Conservation (phyloP, 164 flowering plant genomes). For the Echeveria elegans region DNA sequence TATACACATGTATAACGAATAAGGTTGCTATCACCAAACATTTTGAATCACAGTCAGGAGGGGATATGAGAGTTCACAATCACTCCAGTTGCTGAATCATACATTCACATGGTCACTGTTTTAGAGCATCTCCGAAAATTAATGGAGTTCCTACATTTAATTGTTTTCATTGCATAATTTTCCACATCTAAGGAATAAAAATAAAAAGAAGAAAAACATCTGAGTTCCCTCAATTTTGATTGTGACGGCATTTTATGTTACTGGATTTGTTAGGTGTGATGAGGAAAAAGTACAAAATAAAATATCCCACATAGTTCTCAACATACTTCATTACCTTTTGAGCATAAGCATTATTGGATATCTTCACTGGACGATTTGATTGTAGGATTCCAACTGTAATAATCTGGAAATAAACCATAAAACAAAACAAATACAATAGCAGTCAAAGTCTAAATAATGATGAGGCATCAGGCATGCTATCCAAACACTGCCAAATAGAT, state of each 20-base stretch:
- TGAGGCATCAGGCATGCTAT: neutral
- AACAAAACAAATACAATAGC: too few species aligned
- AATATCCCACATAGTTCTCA: constrained; percentile 6
- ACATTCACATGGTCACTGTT: neutral
- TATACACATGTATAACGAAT: neutral
- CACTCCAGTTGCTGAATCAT: neutral
- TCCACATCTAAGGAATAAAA: neutral
- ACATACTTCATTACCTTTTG: constrained; percentile 9
- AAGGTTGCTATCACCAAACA: neutral
- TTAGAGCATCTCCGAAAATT: neutral
- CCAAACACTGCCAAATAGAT: neutral
- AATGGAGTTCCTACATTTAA: neutral
- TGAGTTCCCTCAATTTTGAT: neutral
- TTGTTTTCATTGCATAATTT: too few species aligned
- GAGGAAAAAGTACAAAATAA: neutral
- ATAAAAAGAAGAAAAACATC: neutral
- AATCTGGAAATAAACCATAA: constrained; percentile 1
- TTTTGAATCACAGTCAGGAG: neutral
- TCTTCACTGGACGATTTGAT: neutral
- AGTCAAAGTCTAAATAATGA: neutral
- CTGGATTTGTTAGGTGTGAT: neutral
- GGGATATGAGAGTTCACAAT: neutral
- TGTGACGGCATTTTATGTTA: neutral
- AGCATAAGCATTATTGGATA: constrained; percentile 11
- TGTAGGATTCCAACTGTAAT: constrained; percentile 2